A percentile compares a stretch with the other conserved stretches of the same genome.
Evolutionary conservation across 2,329 filamentous ascomycete genomes (phyloP).

Genomic region (Verticillium dahliae): DNA sequence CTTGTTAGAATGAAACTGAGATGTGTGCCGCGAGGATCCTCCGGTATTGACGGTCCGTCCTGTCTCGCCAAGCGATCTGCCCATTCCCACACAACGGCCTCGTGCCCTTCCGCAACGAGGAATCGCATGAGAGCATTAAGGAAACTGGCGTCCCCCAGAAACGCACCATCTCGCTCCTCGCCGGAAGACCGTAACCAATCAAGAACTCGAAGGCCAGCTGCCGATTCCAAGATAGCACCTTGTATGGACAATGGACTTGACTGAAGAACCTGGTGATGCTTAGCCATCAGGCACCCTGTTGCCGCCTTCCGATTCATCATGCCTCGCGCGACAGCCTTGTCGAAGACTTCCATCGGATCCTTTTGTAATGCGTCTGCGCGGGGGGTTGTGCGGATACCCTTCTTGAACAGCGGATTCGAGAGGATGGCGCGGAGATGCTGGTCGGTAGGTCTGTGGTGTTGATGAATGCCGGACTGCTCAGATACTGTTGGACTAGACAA

Average conservation of each 20-base stretch:
- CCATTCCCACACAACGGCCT: constrained; percentile 48
- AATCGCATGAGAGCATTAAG: constrained; percentile 38
- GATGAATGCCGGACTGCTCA: background rate
- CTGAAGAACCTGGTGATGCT: constrained; percentile 32
- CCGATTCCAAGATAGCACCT: constrained; percentile 30
- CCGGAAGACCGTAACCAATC: constrained; percentile 49
- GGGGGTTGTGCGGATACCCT: constrained; percentile 18
- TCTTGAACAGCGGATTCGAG: constrained; percentile 48
- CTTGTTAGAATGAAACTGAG: constrained; percentile 23
- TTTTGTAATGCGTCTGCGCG: constrained; percentile 12
- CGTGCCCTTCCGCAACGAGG: constrained; percentile 44
- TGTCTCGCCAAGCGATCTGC: constrained; percentile 13
- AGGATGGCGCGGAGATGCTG: constrained; percentile 51
- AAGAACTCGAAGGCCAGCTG: constrained; percentile 40
- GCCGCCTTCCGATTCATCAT: constrained; percentile 50
- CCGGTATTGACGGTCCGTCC: constrained; percentile 6
- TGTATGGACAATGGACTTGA: constrained; percentile 23
- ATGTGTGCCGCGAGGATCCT: constrained; percentile 1
- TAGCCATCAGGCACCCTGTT: constrained; percentile 44
- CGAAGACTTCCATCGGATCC: constrained; percentile 49
- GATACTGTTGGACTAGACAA: background rate
- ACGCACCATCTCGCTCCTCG: constrained; percentile 36
- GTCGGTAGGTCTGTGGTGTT: constrained; percentile 31
- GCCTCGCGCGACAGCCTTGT: constrained; percentile 46
- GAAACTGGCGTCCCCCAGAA: constrained; percentile 32